A percentile compares a stretch with the other conserved stretches of the same genome.
phyloP scores from a whole-genome alignment of 345 rosid species.

The Lepidium africanum region DNA sequence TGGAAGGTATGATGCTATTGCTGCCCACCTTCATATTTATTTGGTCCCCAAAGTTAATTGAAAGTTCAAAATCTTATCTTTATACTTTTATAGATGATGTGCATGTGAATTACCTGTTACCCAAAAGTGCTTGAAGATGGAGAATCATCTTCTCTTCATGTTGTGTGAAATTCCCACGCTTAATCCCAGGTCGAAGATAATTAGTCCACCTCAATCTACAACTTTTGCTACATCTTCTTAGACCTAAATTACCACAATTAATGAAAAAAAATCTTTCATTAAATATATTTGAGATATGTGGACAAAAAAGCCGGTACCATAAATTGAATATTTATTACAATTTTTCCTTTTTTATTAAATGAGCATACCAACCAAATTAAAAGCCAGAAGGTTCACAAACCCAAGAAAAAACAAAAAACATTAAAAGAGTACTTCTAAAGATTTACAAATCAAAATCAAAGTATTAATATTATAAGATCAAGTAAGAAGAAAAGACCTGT shows the following conservation, averaged over 20 bases:
- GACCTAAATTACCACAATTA: conserved; percentile 40
- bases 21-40: conserved; percentile 76
- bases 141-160: conserved; percentile 88
- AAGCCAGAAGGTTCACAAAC: conserved; percentile 21
- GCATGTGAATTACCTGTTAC: conserved; percentile 65
- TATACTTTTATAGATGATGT: background rate
- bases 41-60: conserved; percentile 10
- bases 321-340: conserved; percentile 18
- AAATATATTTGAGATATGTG: conserved; percentile 1
- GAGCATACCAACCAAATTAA: conserved; percentile 40
- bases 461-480: background rate
- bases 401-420: conserved; percentile 12
- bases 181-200: conserved; percentile 89
- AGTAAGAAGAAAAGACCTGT: conserved; percentile 43
- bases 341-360: conserved; percentile 32
- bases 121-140: conserved; percentile 95
- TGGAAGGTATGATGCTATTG: conserved; percentile 95
- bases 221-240: conserved; percentile 94
- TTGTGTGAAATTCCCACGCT: conserved; percentile 80
- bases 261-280: background rate
- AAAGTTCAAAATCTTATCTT: conserved; percentile 1
- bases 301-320: conserved; percentile 12
- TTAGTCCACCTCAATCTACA: conserved; percentile 97
- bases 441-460: background rate
- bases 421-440: conserved; percentile 6